Evolutionary conservation across 2,329 filamentous ascomycete species (phyloP).

Genomic region (Aspergillus terreus): DNA sequence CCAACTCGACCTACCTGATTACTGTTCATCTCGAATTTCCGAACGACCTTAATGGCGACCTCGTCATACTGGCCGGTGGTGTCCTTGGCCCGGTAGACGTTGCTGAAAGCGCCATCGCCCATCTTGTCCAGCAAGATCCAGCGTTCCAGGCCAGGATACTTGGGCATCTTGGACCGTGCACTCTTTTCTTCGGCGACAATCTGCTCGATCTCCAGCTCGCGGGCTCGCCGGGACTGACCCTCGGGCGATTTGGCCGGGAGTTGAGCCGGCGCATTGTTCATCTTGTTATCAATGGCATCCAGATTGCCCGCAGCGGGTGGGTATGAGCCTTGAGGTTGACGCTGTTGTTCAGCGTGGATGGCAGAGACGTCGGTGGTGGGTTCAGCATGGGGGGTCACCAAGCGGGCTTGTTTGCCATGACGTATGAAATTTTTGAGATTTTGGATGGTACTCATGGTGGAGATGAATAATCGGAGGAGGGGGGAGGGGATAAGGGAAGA

Average conservation of each 20-base stretch:
- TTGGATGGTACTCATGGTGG: slow-evolving; percentile 70
- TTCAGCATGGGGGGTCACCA: slow-evolving; percentile 58
- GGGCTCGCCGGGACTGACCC: slow-evolving; percentile 54
- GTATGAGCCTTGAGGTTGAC: slow-evolving; percentile 45
- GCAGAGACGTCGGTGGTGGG: slow-evolving; percentile 61
- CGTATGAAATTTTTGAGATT: slow-evolving; percentile 98
- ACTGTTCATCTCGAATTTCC: slow-evolving; percentile 98
- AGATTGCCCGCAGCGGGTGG: slow-evolving; percentile 57
- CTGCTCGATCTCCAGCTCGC: slow-evolving; percentile 68
- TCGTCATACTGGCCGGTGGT: slow-evolving; percentile 66
- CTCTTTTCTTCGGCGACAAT: slow-evolving; percentile 90
- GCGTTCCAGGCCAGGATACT: slow-evolving; percentile 77
- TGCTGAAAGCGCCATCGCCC: slow-evolving; percentile 98
- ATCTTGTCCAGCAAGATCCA: slow-evolving; percentile 93
- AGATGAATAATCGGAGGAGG: slow-evolving; percentile 1
- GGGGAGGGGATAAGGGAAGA: not conserved
- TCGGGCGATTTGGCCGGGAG: slow-evolving; percentile 55
- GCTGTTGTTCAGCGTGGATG: slow-evolving; percentile 62
- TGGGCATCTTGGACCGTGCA: slow-evolving; percentile 78
- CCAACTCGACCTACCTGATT: slow-evolving; percentile 73
- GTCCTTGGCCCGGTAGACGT: slow-evolving; percentile 89
- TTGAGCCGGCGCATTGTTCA: slow-evolving; percentile 62
- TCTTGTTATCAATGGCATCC: slow-evolving; percentile 58
- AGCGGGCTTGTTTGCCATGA: slow-evolving; percentile 91
- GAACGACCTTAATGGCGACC: slow-evolving; percentile 96